phyloP scores from a whole-genome alignment of 1,284 basidiomycete genomes.

The Pholiota adiposa region DNA sequence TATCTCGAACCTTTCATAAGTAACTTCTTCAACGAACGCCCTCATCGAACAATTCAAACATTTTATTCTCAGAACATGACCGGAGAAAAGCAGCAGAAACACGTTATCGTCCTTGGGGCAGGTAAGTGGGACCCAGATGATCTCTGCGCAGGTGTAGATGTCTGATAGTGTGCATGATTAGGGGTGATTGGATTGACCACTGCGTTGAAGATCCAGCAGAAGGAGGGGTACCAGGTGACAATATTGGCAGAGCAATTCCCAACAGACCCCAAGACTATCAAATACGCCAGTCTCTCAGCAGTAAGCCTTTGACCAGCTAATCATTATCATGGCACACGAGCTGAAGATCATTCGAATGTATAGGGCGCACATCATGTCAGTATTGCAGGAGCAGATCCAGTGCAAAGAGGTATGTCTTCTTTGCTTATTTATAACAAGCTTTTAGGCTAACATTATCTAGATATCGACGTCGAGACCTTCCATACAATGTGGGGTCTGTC shows the following conservation, averaged over 20 bases:
- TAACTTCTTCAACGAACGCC: not conserved
- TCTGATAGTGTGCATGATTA: slow-evolving; percentile 25
- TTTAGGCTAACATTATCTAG: slow-evolving; percentile 35
- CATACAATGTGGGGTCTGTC: slow-evolving; percentile 72
- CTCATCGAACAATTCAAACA: not conserved
- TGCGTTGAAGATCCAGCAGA: slow-evolving; percentile 66
- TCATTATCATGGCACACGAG: not conserved
- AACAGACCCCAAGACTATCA: slow-evolving; percentile 65
- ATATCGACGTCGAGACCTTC: slow-evolving; percentile 74
- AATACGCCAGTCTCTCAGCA: slow-evolving; percentile 81
- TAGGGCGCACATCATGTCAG: slow-evolving; percentile 73
- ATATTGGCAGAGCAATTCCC: slow-evolving; percentile 72
- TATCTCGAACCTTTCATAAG: not conserved
- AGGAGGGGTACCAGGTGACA: slow-evolving; percentile 60
- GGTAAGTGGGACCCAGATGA: slow-evolving; percentile 18
- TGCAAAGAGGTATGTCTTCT: slow-evolving; percentile 50
- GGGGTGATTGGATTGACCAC: slow-evolving; percentile 79
- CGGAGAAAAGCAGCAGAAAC: slow-evolving; percentile 13
- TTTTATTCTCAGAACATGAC: slow-evolving; percentile 1
- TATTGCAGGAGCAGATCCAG: slow-evolving; percentile 48
- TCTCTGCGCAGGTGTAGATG: not conserved
- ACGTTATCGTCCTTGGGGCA: slow-evolving; percentile 37
- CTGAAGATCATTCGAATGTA: not conserved
- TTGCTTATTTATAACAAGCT: not conserved
- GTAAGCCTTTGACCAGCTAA: slow-evolving; percentile 44